Evolutionary conservation across 2,329 filamentous ascomycete species (phyloP).

Genomic region (Stromatinia cepivora): DNA sequence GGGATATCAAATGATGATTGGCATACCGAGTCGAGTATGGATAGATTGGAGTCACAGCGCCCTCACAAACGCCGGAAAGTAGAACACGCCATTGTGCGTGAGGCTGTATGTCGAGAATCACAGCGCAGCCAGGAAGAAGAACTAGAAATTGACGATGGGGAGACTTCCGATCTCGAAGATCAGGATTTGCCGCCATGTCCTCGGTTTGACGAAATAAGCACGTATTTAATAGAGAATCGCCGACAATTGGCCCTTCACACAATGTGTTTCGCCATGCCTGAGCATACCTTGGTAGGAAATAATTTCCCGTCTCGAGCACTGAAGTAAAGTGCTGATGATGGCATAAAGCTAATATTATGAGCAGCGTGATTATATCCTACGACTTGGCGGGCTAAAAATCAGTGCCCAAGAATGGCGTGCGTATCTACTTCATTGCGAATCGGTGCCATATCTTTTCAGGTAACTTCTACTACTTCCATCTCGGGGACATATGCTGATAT

Average conservation of each 20-base stretch:
- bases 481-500: background rate
- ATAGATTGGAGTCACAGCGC: background rate
- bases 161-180: background rate
- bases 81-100: background rate
- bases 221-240: slow-evolving; percentile 20
- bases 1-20: background rate
- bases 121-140: background rate
- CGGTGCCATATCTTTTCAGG: slow-evolving; percentile 3
- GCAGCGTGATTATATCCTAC: slow-evolving; percentile 17
- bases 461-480: background rate
- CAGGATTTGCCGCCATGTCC: slow-evolving; percentile 1
- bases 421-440: slow-evolving; percentile 21
- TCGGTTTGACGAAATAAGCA: slow-evolving; percentile 16
- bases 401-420: slow-evolving; percentile 24
- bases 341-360: background rate
- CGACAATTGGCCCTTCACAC: slow-evolving; percentile 24
- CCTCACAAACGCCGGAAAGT: background rate
- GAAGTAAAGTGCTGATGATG: background rate
- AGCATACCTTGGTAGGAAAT: slow-evolving; percentile 23
- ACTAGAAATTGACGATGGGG: background rate
- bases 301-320: background rate
- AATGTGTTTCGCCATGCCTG: slow-evolving; percentile 26
- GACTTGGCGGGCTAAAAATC: slow-evolving; percentile 15
- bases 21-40: no score
- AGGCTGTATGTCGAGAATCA: background rate